Evolutionary conservation across 1,284 basidiomycete species (phyloP), one percentile per base, ranked within the genome.

Genomic region (Rhodotorula sp.): DNA sequence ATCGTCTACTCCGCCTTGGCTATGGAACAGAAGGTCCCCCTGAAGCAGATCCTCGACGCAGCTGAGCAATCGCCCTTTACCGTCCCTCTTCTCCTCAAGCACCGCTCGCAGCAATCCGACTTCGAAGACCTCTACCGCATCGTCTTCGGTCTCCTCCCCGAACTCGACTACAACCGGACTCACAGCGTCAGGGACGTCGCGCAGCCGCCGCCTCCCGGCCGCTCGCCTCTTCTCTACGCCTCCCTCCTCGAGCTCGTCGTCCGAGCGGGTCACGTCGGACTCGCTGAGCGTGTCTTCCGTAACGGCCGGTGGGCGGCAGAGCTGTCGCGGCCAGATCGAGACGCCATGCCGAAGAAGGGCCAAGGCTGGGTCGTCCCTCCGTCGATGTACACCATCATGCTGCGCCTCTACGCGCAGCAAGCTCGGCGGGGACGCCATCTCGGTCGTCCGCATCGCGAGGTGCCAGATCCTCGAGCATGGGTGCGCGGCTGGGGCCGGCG

Each of bases 351-450:
- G n/a, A 6, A 19, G 19, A 10, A 29, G 10, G 36, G 49, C 27
- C 86, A 30, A 32, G 68, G 66, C 0, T 90, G 89, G 88, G 81
- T 81, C 66, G 79, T 91, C 32, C 85, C 88, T 6, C 80, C 87
- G 5, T 82, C 86, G 24, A 86, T 87, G 2, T 91, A 90, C 78
- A 90, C 88, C 2, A 80, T 85, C 58, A 89, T 91, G 86, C 78
- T 91, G 66, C 82, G 86, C 64, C 82, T 85, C 55, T 90, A 89
- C 76, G 84, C 82, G 1, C 49, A 39, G 1, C 78, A 79, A 60
- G 74, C 68, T 9, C 64, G 66, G 51, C 74, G 74, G 27, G 76
- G 77, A 4, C 66, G 56, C 24, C 46, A 55, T 39, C 66, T 66
- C 55, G 63, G 62, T 30, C 34, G 66, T 15, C 34, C 30, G 30